Evolutionary conservation across 2,329 filamentous ascomycete genomes (phyloP).

Genomic region (Achaetomium macrosporum): DNA sequence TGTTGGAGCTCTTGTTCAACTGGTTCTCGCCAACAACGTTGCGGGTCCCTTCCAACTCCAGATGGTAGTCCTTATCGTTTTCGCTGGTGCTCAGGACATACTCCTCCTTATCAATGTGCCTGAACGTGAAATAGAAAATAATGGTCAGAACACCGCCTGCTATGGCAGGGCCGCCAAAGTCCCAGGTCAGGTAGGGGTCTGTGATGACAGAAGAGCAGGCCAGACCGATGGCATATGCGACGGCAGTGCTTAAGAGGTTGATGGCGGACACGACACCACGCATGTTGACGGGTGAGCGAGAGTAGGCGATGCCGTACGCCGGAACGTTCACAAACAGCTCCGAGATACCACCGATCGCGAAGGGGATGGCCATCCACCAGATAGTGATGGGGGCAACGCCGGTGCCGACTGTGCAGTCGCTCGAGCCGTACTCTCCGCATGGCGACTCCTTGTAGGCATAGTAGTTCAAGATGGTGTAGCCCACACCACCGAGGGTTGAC

Average conservation of each 20-base stretch:
- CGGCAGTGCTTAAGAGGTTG: constrained; percentile 42
- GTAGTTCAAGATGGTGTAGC: constrained; percentile 38
- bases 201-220: constrained; percentile 40
- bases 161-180: constrained; percentile 44
- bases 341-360: constrained; percentile 45
- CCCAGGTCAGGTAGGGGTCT: constrained; percentile 46
- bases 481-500: constrained; percentile 41
- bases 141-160: constrained; percentile 39
- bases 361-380: constrained; percentile 53
- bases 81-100: constrained; percentile 33
- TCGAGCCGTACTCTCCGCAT: constrained; percentile 37
- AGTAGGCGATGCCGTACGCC: constrained; percentile 48
- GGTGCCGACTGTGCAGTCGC: constrained; percentile 30
- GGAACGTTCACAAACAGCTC: constrained; percentile 48
- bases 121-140: constrained; percentile 42
- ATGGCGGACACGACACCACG: constrained; percentile 44
- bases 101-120: constrained; percentile 42
- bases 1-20: constrained; percentile 24
- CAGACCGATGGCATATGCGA: constrained; percentile 42
- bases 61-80: constrained; percentile 12
- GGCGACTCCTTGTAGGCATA: constrained; percentile 39
- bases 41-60: constrained; percentile 19
- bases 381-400: constrained; percentile 42
- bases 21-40: constrained; percentile 24
- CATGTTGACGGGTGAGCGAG: constrained; percentile 46